phyloP scores from a whole-genome alignment of 1,284 basidiomycete genomes.

The Trichosporon inkin region DNA sequence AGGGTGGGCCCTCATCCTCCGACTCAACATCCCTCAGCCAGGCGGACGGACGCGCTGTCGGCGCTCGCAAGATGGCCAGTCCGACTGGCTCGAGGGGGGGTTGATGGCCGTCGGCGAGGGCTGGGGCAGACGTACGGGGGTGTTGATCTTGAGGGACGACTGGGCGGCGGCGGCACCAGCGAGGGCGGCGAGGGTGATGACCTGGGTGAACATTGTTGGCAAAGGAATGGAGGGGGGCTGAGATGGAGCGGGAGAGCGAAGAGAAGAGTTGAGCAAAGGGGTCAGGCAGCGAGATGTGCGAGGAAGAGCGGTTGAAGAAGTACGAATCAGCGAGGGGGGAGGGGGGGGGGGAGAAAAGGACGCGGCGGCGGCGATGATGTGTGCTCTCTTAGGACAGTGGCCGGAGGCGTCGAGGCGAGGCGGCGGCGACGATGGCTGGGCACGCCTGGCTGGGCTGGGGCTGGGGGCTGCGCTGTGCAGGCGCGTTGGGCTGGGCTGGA shows the following conservation, averaged over 20 bases:
- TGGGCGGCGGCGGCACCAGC: conserved; percentile 35
- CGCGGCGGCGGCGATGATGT: not conserved
- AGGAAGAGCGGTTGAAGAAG: conserved; percentile 7
- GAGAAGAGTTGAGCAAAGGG: conserved; percentile 3
- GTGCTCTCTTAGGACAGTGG: not conserved
- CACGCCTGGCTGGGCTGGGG: not conserved
- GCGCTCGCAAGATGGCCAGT: too few species aligned
- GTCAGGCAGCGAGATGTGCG: not conserved
- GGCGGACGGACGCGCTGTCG: too few species aligned
- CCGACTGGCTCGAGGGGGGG: conserved; percentile 23
- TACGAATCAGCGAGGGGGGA: conserved; percentile 1
- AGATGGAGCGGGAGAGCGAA: not conserved
- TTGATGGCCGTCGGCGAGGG: conserved; percentile 16
- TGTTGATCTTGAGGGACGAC: conserved; percentile 33
- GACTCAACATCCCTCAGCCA: too few species aligned
- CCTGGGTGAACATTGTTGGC: conserved; percentile 33
- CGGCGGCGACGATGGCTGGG: not conserved
- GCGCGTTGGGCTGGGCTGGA: too few species aligned
- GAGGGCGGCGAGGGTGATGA: conserved; percentile 28
- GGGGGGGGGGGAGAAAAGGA: conserved; percentile 1
- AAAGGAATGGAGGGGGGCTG: conserved; percentile 6
- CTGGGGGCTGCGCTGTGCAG: not conserved
- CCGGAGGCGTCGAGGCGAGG: not conserved
- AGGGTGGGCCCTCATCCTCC: not conserved
- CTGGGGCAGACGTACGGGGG: conserved; percentile 35